Evolutionary conservation across 345 rosid genomes (phyloP), one percentile per base, ranked within the genome.

Genomic region (Aethionema arabicum): DNA sequence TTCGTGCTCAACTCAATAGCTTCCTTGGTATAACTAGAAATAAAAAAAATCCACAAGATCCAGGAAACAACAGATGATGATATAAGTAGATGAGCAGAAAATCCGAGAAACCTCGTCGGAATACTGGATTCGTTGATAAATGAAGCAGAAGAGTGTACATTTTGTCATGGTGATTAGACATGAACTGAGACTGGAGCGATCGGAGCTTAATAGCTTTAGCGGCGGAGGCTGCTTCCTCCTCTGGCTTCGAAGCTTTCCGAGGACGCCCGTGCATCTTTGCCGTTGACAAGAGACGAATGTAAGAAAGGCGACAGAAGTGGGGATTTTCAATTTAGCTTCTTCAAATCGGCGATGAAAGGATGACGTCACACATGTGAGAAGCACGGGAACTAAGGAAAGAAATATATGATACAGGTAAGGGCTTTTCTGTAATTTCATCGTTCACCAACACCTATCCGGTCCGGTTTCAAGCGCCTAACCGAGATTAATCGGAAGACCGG

Each of bases 181-280:
- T 78, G 73, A 87, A 74, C 42, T 77, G 84, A 45, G 85, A 68
- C 68, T 93, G 99, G 30, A 93, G 87, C 7, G 72, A 58, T 2
- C 87, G 79, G 21, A 90, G 86, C 72, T 84, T 82, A 75, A 70
- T 66, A 9, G 90, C 90, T 75, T 93, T 87, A 60, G 87, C 90
- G 13, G 82, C 77, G 5, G 84, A 79, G 21, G 82, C 90, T 35
- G 80, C 87, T 30, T 70, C 84, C 3, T 87, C 95, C 44, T 84
- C 90, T 6, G 90, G 85, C 48, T 72, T 79, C 11, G 61, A 37
- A 21, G 89, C 73, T 56, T 81, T 85, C 49, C 95, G 86, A 36
- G 95, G 91, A 14, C 84, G 85, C 5, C 97, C 97, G 82, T 92
- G 98, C 98, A 89, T 92, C 60, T 41, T 56, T 63, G 47, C 69